Evolutionary conservation across 768 basidiomycete genomes (phyloP).

Genomic region (Steccherinum ochraceum): DNA sequence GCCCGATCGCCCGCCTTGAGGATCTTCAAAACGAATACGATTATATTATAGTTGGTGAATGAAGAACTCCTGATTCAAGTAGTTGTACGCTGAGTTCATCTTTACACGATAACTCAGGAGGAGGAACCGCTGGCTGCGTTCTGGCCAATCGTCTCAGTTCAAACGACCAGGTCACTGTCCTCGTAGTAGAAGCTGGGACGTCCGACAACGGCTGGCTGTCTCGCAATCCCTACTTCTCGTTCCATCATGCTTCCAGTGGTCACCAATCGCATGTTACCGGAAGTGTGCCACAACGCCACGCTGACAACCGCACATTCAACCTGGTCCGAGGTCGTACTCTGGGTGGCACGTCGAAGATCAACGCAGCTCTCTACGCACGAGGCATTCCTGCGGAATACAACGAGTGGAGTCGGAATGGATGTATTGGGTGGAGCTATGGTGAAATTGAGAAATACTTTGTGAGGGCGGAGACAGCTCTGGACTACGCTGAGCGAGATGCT

Average conservation of each 20-base stretch:
- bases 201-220: neutral
- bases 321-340: no score
- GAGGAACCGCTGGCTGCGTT: neutral
- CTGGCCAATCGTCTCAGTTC: conserved; percentile 1
- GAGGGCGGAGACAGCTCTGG: conserved; percentile 15
- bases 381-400: conserved; percentile 27
- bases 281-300: neutral
- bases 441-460: conserved; percentile 23
- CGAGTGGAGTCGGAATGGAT: no score
- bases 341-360: conserved; percentile 43
- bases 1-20: no score
- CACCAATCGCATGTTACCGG: neutral
- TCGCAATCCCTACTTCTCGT: neutral
- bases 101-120: no score
- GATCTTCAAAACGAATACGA: no score
- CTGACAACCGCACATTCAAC: neutral
- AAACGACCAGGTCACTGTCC: neutral
- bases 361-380: conserved; percentile 31
- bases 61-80: no score
- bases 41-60: no score
- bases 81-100: no score
- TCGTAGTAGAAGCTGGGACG: neutral
- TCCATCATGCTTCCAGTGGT: neutral
- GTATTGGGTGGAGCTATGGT: conserved; percentile 25
- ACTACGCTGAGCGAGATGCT: neutral